phyloP scores from a whole-genome alignment of 441 rosid genomes.

The Manihot esculenta region DNA sequence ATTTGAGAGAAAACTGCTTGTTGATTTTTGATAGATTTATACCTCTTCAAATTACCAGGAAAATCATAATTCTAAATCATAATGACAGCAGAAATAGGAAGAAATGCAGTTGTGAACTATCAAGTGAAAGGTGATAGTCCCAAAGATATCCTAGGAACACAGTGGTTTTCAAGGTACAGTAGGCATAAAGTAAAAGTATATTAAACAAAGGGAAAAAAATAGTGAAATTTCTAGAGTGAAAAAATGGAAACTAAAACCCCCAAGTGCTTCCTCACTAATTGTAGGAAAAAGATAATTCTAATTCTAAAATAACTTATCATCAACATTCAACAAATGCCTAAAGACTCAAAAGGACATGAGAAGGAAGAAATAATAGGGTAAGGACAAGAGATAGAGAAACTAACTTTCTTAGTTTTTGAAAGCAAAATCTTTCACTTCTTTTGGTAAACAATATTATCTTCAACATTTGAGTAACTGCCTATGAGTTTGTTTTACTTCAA shows the following conservation, averaged over 20 bases:
- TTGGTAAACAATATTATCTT: background rate
- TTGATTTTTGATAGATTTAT: background rate
- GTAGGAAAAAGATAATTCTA: background rate
- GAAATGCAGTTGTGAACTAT: background rate
- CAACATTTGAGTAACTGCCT: background rate
- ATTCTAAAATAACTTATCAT: background rate
- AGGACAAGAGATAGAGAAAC: background rate
- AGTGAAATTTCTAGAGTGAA: background rate
- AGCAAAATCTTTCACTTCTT: background rate
- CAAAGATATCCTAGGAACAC: background rate
- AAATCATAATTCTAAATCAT: background rate
- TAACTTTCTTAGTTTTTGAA: background rate
- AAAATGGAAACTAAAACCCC: background rate
- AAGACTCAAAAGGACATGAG: background rate
- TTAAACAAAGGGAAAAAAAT: background rate
- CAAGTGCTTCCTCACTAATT: background rate
- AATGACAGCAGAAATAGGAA: background rate
- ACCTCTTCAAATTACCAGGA: slow-evolving; percentile 2
- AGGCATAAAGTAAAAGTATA: background rate
- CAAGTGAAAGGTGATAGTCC: background rate
- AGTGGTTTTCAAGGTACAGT: background rate
- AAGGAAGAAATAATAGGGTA: background rate
- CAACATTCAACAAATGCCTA: too few relatives aligned
- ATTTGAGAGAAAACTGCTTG: background rate
- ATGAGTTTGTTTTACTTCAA: background rate